phyloP scores from a whole-genome alignment of 345 rosid genomes.

The Toxicodendron radicans region DNA sequence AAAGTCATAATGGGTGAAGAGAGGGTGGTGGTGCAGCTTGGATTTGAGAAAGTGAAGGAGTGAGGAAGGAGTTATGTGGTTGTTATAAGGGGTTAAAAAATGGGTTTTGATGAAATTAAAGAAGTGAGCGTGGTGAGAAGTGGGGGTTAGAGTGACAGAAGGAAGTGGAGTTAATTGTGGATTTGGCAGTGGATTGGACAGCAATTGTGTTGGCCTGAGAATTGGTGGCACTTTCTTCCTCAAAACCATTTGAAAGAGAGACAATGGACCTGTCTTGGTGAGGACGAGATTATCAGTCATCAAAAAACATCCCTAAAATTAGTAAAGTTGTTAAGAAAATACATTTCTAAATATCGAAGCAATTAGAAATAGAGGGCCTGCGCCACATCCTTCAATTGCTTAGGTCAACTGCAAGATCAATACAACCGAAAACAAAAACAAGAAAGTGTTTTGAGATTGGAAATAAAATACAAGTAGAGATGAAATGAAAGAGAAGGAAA shows the following conservation, averaged over 20 bases:
- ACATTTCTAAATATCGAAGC: not conserved
- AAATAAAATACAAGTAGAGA: not conserved
- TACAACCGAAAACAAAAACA: slow-evolving; percentile 6
- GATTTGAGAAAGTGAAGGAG: slow-evolving; percentile 73
- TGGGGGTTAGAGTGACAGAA: slow-evolving; percentile 59
- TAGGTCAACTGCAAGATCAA: slow-evolving; percentile 66
- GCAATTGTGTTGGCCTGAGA: slow-evolving; percentile 28
- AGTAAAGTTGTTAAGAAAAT: not conserved
- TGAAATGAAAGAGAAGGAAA: not conserved
- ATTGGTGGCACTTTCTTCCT: slow-evolving; percentile 52
- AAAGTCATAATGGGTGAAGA: slow-evolving; percentile 72
- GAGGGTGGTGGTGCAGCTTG: slow-evolving; percentile 73
- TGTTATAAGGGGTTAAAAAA: slow-evolving; percentile 41
- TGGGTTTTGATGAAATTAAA: slow-evolving; percentile 57
- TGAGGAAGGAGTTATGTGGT: slow-evolving; percentile 39
- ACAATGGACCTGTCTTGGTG: not conserved
- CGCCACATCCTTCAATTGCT: slow-evolving; percentile 86
- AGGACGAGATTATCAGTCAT: not conserved
- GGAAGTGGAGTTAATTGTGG: slow-evolving; percentile 53
- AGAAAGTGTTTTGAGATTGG: not conserved
- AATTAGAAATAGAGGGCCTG: slow-evolving; percentile 19
- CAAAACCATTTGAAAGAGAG: not conserved
- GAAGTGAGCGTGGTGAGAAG: slow-evolving; percentile 45
- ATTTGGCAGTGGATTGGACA: slow-evolving; percentile 39
- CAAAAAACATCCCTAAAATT: not conserved